phyloP scores from a whole-genome alignment of 768 basidiomycete genomes.

The Hemileccinum rubropunctum region DNA sequence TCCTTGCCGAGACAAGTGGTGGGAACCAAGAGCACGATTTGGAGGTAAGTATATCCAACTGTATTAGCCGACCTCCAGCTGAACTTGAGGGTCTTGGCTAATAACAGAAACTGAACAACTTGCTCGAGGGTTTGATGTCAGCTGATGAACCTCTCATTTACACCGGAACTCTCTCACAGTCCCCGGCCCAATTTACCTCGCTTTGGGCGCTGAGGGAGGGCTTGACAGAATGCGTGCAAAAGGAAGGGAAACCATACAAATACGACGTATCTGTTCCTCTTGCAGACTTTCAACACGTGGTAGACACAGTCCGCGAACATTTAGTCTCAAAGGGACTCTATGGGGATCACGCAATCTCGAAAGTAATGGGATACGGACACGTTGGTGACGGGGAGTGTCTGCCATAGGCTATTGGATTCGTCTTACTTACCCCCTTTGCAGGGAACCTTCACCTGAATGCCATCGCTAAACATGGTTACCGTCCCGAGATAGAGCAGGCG shows the following conservation, averaged over 20 bases:
- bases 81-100: background rate
- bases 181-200: conserved; percentile 82
- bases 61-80: conserved; percentile 8
- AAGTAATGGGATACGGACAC: conserved; percentile 93
- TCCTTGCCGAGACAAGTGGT: conserved; percentile 93
- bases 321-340: conserved; percentile 68
- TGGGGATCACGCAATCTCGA: conserved; percentile 70
- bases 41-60: conserved; percentile 52
- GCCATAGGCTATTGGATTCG: background rate
- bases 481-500: conserved; percentile 78
- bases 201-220: conserved; percentile 93
- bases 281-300: conserved; percentile 80
- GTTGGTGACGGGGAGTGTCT: conserved; percentile 82
- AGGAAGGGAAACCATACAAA: conserved; percentile 95
- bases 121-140: conserved; percentile 76
- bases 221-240: conserved; percentile 87
- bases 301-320: conserved; percentile 75
- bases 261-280: conserved; percentile 93
- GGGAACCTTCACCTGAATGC: conserved; percentile 95
- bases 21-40: conserved; percentile 91
- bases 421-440: conserved; percentile 27
- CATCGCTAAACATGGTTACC: conserved; percentile 70
- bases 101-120: conserved; percentile 76
- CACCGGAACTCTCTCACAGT: conserved; percentile 90
- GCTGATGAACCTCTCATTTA: conserved; percentile 74